phyloP scores from a whole-genome alignment of 2,329 filamentous ascomycete species.

The Paecilomyces niveus region DNA sequence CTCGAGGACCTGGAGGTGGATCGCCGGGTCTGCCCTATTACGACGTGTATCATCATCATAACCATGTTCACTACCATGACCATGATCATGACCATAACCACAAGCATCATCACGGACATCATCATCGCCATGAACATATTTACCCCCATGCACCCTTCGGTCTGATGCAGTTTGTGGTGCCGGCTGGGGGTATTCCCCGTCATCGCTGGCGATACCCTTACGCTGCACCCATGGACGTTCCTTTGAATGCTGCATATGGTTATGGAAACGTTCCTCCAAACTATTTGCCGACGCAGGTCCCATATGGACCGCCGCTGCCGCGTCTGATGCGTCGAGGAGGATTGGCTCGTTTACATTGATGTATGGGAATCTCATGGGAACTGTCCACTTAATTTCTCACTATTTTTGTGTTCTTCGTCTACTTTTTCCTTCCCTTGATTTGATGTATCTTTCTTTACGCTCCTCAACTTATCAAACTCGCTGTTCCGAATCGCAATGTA shows the following conservation, averaged over 20 bases:
- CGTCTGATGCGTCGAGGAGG: background rate
- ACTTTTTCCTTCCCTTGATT: background rate
- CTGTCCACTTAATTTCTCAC: background rate
- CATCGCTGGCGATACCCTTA: background rate
- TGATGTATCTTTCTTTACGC: background rate
- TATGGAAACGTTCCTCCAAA: background rate
- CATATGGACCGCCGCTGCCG: constrained; percentile 1
- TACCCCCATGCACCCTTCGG: background rate
- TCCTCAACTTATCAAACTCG: background rate
- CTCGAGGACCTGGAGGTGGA: background rate
- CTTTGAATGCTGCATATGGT: background rate
- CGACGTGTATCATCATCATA: background rate
- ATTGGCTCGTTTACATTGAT: background rate
- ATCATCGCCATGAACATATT: background rate
- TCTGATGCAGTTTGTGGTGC: background rate
- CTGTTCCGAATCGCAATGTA: background rate
- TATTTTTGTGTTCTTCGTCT: background rate
- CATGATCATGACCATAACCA: constrained; percentile 1
- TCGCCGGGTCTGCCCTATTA: background rate
- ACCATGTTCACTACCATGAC: constrained; percentile 5
- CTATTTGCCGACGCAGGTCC: background rate
- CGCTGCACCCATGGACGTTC: background rate
- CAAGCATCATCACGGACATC: background rate
- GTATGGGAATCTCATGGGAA: background rate
- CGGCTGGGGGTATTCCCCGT: background rate